These are phyloP conservation scores for Globisporangium echinulatum DNA, from an alignment of 352 stramenopile genomes.

Conservation along the genomic window DNA sequence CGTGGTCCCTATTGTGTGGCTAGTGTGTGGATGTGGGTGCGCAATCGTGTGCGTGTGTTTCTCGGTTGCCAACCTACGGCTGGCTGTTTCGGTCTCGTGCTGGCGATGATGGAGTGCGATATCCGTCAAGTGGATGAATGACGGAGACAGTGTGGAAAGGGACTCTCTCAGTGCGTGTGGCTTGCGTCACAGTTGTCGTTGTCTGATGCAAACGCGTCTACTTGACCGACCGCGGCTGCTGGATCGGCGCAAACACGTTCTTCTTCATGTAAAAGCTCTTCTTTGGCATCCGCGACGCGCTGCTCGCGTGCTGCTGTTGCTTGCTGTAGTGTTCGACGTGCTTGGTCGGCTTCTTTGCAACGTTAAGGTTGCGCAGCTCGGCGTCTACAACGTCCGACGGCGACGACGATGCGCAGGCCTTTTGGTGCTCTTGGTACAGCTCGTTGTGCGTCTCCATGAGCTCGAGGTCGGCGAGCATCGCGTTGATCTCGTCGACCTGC, in stretches of 20 bases:
- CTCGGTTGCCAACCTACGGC: neutral
- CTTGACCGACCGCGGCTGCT: constrained; percentile 69
- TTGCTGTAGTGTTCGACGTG: neutral
- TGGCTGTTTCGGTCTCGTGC: no score
- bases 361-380: constrained; percentile 34
- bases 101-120: neutral
- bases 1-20: no score
- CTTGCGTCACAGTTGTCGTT: no score
- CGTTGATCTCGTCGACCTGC: constrained; percentile 76
- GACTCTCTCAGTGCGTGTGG: no score
- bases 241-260: constrained; percentile 42
- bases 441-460: constrained; percentile 77
- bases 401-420: constrained; percentile 23
- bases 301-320: neutral
- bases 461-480: constrained; percentile 69
- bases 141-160: no score
- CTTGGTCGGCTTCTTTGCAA: constrained; percentile 38
- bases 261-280: constrained; percentile 44
- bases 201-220: constrained; percentile 13
- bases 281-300: constrained; percentile 15
- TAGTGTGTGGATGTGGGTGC: neutral
- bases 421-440: constrained; percentile 11
- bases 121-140: neutral
- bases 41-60: neutral
- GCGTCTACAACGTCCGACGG: constrained; percentile 21